These are phyloP conservation scores for Chalaropsis ovoidea DNA, from an alignment of 2,329 filamentous ascomycete species.

Conservation along the genomic window DNA sequence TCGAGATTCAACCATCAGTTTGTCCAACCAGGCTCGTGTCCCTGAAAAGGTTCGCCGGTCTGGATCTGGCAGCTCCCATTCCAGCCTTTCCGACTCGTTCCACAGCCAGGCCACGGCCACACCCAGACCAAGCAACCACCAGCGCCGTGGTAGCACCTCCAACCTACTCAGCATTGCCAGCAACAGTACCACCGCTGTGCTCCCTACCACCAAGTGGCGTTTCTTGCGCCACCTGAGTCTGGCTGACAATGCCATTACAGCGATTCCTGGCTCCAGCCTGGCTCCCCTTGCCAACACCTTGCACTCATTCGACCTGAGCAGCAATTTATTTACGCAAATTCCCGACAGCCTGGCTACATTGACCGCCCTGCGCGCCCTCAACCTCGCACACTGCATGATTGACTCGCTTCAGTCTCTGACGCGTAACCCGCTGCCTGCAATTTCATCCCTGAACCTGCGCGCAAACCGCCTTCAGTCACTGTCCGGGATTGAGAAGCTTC, in stretches of 20 bases:
- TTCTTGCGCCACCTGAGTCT: constrained; percentile 87
- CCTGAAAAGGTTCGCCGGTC: constrained; percentile 72
- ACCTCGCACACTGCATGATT: constrained; percentile 96
- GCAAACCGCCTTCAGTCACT: constrained; percentile 80
- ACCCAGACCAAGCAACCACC: constrained; percentile 37
- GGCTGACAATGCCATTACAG: constrained; percentile 80
- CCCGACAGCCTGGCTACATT: constrained; percentile 81
- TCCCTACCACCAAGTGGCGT: constrained; percentile 85
- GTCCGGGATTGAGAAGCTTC: constrained; percentile 78
- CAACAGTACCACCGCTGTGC: constrained; percentile 33
- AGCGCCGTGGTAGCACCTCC: constrained; percentile 59
- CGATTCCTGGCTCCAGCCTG: constrained; percentile 64
- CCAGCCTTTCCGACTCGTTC: constrained; percentile 54
- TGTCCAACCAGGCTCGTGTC: constrained; percentile 54
- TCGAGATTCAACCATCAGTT: constrained; percentile 57
- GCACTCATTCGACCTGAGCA: constrained; percentile 83
- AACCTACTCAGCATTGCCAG: constrained; percentile 59
- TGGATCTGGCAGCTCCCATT: constrained; percentile 86
- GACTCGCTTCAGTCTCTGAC: constrained; percentile 80
- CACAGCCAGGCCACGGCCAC: constrained; percentile 28
- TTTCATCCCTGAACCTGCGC: constrained; percentile 83
- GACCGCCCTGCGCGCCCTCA: constrained; percentile 79
- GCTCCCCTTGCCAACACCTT: constrained; percentile 76
- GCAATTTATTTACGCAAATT: constrained; percentile 87
- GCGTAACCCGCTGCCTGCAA: constrained; percentile 78